Conservation (phyloP, 495 filamentous ascomycete genomes). For the Recurvomyces mirabilis region DNA sequence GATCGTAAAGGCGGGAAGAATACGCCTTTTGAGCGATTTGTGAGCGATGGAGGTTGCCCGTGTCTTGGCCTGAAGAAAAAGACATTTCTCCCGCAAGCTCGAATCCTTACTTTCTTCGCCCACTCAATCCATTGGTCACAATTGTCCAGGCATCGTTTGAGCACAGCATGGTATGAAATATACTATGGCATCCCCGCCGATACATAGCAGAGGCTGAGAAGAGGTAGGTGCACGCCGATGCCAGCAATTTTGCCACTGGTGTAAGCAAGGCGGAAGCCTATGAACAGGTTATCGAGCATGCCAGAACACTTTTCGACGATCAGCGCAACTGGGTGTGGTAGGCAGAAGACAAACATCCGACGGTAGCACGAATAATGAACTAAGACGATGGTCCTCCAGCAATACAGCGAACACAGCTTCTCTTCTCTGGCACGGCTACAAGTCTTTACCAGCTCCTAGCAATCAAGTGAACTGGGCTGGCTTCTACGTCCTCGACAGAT, state of each 20-base stretch:
- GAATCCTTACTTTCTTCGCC: too few species aligned
- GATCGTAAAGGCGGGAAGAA: too few species aligned
- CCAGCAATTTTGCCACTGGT: constrained; percentile 58
- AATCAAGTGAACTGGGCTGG: constrained; percentile 77
- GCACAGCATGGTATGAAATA: too few species aligned
- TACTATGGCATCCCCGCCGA: too few species aligned
- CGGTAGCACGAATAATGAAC: neutral
- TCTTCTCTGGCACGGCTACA: constrained; percentile 76
- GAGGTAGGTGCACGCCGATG: constrained; percentile 75
- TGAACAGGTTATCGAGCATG: constrained; percentile 59
- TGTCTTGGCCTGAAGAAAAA: too few species aligned
- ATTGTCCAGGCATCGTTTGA: too few species aligned
- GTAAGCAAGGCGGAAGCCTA: constrained; percentile 68
- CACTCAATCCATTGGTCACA: too few species aligned
- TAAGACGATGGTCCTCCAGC: constrained; percentile 35
- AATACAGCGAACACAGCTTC: constrained; percentile 78
- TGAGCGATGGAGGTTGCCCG: too few species aligned
- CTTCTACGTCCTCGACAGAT: constrained; percentile 68
- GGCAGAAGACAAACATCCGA: too few species aligned
- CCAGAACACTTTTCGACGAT: constrained; percentile 57
- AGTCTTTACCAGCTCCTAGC: constrained; percentile 63
- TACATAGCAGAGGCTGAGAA: too few species aligned
- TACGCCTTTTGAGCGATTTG: too few species aligned
- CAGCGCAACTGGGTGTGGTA: constrained; percentile 73
- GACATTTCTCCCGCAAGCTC: too few species aligned